Conservation (phyloP, 805 yeast species). For the Cyberlindnera bimundalis region DNA sequence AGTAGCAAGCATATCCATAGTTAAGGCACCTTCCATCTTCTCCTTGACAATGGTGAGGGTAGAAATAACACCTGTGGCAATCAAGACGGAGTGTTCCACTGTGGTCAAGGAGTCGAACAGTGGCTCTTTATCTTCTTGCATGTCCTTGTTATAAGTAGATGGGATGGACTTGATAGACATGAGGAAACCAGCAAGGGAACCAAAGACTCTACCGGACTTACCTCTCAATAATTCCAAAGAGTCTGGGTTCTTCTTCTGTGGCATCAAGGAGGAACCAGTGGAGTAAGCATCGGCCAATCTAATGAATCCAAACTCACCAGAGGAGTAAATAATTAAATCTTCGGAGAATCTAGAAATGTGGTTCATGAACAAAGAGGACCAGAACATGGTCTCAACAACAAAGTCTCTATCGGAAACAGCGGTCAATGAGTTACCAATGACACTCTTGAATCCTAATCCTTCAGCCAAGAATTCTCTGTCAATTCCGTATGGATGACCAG, state of each 20-base stretch:
- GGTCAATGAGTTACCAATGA: constrained; percentile 92
- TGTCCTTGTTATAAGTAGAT: constrained; percentile 94
- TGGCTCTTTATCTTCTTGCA: constrained; percentile 99
- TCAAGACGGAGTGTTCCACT: constrained; percentile 88
- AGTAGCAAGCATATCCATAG: constrained; percentile 99
- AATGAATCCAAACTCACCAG: constrained; percentile 95
- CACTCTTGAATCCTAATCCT: constrained; percentile 75
- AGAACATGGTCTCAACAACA: constrained; percentile 91
- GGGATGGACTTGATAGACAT: constrained; percentile 98
- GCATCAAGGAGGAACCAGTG: constrained; percentile 98
- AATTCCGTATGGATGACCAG: constrained; percentile 99
- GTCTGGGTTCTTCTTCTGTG: constrained; percentile 98
- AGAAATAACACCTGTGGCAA: constrained; percentile 95
- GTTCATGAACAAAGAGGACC: constrained; percentile 94
- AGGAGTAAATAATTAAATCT: constrained; percentile 92
- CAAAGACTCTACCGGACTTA: constrained; percentile 95
- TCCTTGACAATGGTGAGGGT: constrained; percentile 71
- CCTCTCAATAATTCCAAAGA: constrained; percentile 94
- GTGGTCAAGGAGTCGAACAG: constrained; percentile 86
- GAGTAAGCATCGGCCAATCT: constrained; percentile 96
- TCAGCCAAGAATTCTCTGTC: constrained; percentile 87
- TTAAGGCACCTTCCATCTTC: constrained; percentile 81
- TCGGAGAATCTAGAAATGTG: constrained; percentile 93
- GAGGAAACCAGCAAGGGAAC: constrained; percentile 90
- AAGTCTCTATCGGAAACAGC: constrained; percentile 98